Conservation (phyloP, 1,139 yeast genomes). For the Pichia sp. region DNA sequence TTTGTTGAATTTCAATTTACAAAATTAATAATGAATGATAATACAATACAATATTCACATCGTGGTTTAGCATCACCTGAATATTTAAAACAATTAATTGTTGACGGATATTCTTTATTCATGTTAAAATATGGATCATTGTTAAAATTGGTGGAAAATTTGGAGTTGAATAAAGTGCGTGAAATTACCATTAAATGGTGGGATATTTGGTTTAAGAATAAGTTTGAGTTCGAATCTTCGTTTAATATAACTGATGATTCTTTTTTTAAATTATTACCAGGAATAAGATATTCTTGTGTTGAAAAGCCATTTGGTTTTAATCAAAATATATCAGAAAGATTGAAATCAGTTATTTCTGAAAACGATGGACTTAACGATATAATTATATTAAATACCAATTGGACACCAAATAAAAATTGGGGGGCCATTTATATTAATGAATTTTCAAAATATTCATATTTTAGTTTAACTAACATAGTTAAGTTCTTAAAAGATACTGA, state of each 20-base stretch:
- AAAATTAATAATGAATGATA: constrained; percentile 2
- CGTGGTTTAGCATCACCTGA: constrained; percentile 27
- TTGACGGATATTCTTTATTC: constrained; percentile 24
- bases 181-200: constrained; percentile 25
- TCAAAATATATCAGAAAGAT: constrained; percentile 18
- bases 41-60: constrained; percentile 8
- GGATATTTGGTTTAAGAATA: constrained; percentile 24
- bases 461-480: constrained; percentile 14
- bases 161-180: constrained; percentile 1
- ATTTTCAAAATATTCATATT: constrained; percentile 1
- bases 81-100: constrained; percentile 21
- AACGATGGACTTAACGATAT: constrained; percentile 19
- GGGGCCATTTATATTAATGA: constrained; percentile 22
- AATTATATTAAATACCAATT: constrained; percentile 24
- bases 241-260: constrained; percentile 23
- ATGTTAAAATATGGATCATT: constrained; percentile 23
- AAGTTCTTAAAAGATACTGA: constrained; percentile 26
- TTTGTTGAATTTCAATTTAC: constrained; percentile 22
- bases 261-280: constrained; percentile 20
- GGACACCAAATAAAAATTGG: constrained; percentile 27
- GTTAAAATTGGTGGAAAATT: not conserved
- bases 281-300: constrained; percentile 26
- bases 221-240: constrained; percentile 22
- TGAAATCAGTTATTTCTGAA: constrained; percentile 12
- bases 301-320: constrained; percentile 25